Base-by-base conservation (phyloP, 1,284 basidiomycete species). In the Leccinum pallidistipes region DNA sequence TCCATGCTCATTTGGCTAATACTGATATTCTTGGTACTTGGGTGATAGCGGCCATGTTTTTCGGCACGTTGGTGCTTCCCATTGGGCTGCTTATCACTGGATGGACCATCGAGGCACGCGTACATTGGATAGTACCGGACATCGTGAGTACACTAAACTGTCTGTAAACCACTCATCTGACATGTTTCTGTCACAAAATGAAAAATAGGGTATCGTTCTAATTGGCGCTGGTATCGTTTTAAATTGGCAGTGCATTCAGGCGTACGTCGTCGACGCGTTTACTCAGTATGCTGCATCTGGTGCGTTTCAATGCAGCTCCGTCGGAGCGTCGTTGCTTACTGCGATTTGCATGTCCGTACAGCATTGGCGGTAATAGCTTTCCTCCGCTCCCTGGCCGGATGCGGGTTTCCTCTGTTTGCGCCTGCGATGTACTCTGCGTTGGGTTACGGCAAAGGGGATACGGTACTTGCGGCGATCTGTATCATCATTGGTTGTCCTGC, bases 341-440 rank as follows among this genome's bases (percentile, higher is more conserved):
- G 38, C 38, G n/a, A 40, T 16, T 40, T 29, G 2, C 12, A n/a
- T 71, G 67, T 61, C 5, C 2, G 3, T 40, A 27, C 58, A 83
- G 87, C 87, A 3, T 74, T 88, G 4, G 86, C 86, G 0, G 85
- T 86, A 0, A 82, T 82, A 16, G 75, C 81, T 0, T 86, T 73
- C 71, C 68, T 88, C 3, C 83, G 87, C 36, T 84, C 86, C 0
- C 65, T 87, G 0, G 83, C 83, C 1, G 86, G 87, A 2, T 88
- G 87, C 56, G 84, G 81, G 1, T 90, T 90, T 70, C 88, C 88
- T n/a, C 71, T 90, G 12, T 89, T 90, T 61, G 86, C 84, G 1
- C 84, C 86, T 5, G 74, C 81, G n/a, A 88, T 90, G 86, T 90
- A 85, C 71, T 72, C 77, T 3, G 76, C 77, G 14, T 77, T 90